These are phyloP conservation scores for Calonectria pseudoreteaudii DNA, from an alignment of 2,329 filamentous ascomycete species.

Conservation along the genomic window DNA sequence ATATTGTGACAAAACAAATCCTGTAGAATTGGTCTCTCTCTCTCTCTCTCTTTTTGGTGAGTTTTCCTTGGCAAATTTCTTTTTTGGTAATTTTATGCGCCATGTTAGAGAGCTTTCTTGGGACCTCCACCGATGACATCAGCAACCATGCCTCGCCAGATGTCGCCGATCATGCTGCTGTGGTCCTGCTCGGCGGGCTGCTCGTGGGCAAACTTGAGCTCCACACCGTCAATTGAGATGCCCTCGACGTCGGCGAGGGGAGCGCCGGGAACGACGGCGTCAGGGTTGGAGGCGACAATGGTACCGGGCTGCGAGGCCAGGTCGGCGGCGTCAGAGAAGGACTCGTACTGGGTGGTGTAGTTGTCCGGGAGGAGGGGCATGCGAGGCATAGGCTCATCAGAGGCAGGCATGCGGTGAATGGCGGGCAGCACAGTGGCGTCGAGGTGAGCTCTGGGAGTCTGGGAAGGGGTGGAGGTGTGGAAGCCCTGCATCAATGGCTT, in stretches of 20 bases:
- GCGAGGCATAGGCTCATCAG: constrained; percentile 57
- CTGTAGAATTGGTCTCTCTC: too few relatives aligned
- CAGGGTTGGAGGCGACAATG: constrained; percentile 69
- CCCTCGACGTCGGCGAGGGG: constrained; percentile 69
- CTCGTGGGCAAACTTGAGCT: constrained; percentile 65
- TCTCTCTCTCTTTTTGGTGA: neutral
- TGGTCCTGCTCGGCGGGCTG: constrained; percentile 44
- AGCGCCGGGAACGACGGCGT: constrained; percentile 60
- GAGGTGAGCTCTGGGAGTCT: constrained; percentile 54
- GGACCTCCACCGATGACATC: constrained; percentile 50
- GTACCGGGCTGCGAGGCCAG: constrained; percentile 59
- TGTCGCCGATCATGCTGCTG: constrained; percentile 62
- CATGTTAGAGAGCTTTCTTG: constrained; percentile 6
- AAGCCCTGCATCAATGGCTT: constrained; percentile 75
- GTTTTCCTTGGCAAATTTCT: constrained; percentile 20
- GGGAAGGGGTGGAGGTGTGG: constrained; percentile 59
- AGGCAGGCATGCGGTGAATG: constrained; percentile 46
- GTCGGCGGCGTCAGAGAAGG: constrained; percentile 55
- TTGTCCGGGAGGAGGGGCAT: constrained; percentile 73
- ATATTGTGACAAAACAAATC: constrained; percentile 12
- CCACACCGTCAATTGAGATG: constrained; percentile 67
- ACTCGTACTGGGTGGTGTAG: constrained; percentile 57
- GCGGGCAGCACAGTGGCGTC: constrained; percentile 67
- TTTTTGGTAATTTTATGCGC: neutral
- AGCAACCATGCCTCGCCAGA: constrained; percentile 69